These are phyloP conservation scores for Panicum virgatum DNA, from an alignment of 202 grass and related monocot species.

Conservation along the genomic window DNA sequence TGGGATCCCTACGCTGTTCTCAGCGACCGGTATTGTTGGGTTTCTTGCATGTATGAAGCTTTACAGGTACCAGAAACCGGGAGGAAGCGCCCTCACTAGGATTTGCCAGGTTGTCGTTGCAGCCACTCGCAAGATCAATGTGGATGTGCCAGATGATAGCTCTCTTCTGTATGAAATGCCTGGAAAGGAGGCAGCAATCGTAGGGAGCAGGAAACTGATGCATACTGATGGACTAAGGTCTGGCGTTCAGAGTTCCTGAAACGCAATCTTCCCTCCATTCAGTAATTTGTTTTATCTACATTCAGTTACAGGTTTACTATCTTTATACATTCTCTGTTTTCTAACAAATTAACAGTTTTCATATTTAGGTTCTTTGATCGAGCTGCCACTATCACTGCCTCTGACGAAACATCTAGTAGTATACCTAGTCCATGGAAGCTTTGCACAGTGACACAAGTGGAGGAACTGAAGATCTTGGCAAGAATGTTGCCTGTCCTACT, in stretches of 20 bases:
- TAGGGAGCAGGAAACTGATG: slow-evolving; percentile 69
- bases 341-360: not conserved
- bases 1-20: slow-evolving; percentile 60
- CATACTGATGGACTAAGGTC: slow-evolving; percentile 68
- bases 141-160: slow-evolving; percentile 45
- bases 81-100: slow-evolving; percentile 61
- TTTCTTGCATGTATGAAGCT: slow-evolving; percentile 55
- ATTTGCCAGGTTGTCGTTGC: slow-evolving; percentile 74
- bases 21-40: slow-evolving; percentile 43
- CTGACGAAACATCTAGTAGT: slow-evolving; percentile 19
- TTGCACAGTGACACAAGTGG: slow-evolving; percentile 74
- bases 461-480: slow-evolving; percentile 66
- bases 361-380: slow-evolving; percentile 64
- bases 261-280: not conserved
- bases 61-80: slow-evolving; percentile 74
- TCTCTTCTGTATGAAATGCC: slow-evolving; percentile 57
- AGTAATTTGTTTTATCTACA: not conserved
- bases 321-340: not conserved
- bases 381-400: slow-evolving; percentile 51
- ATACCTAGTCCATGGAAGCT: slow-evolving; percentile 56
- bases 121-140: slow-evolving; percentile 50
- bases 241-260: not conserved
- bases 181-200: slow-evolving; percentile 56
- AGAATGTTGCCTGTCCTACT: slow-evolving; percentile 58
- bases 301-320: not conserved